Evolutionary conservation across 108 stramenopile genomes (phyloP).

Genomic region (Nitzschia inconspicua): DNA sequence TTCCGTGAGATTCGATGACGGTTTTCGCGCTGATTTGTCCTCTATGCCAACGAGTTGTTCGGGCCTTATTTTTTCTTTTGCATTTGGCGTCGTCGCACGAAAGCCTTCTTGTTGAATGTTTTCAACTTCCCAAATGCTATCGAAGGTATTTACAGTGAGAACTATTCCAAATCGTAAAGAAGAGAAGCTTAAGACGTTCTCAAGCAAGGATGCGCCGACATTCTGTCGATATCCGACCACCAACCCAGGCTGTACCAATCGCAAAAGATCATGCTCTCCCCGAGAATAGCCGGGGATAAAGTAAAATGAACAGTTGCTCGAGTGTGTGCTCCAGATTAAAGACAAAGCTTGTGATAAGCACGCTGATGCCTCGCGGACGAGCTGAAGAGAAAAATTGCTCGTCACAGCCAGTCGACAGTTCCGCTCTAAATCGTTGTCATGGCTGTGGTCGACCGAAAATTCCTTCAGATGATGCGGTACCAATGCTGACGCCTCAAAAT

Average conservation of each 20-base stretch:
- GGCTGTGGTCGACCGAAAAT: slow-evolving; percentile 11
- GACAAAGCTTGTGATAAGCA: slow-evolving; percentile 51
- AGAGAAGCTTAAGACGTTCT: neutral
- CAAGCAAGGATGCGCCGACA: slow-evolving; percentile 11
- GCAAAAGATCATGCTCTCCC: slow-evolving; percentile 37
- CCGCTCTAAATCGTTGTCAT: slow-evolving; percentile 36
- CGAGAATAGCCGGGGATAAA: slow-evolving; percentile 38
- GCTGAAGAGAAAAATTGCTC: slow-evolving; percentile 43
- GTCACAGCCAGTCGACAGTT: slow-evolving; percentile 55
- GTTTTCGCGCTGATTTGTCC: slow-evolving; percentile 38
- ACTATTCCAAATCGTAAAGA: slow-evolving; percentile 42
- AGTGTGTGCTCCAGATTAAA: slow-evolving; percentile 52
- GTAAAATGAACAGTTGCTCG: slow-evolving; percentile 47
- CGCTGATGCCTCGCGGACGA: slow-evolving; percentile 41
- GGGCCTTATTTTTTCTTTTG: too few relatives aligned
- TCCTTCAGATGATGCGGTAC: slow-evolving; percentile 9
- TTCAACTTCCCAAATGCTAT: slow-evolving; percentile 36
- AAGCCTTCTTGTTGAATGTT: slow-evolving; percentile 12
- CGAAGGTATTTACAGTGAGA: slow-evolving; percentile 35
- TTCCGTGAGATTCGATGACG: slow-evolving; percentile 31
- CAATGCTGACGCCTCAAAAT: slow-evolving; percentile 32
- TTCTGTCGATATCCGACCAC: slow-evolving; percentile 39
- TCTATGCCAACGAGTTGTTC: slow-evolving; percentile 55
- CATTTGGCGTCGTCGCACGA: slow-evolving; percentile 26
- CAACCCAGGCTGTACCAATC: slow-evolving; percentile 47